Conservation (phyloP, 2,329 filamentous ascomycete species). For the Aspergillus fumigatiaffinis region DNA sequence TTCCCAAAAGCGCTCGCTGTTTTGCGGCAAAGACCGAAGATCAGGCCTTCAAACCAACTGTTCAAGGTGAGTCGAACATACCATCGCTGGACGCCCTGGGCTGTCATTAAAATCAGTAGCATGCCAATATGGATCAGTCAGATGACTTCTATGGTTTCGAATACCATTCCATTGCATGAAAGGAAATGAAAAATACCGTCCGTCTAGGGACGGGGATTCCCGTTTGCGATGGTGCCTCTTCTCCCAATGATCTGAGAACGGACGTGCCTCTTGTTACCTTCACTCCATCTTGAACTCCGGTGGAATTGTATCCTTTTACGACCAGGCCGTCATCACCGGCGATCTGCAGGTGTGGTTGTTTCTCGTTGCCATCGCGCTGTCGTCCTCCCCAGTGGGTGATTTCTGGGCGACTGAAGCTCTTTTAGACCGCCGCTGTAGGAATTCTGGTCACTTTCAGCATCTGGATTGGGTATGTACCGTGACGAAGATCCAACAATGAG, state of each 20-base stretch:
- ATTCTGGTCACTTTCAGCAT: constrained; percentile 13
- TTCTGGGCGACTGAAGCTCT: constrained; percentile 7
- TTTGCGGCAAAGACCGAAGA: not conserved
- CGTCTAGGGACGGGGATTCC: constrained; percentile 4
- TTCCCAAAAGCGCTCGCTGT: constrained; percentile 10
- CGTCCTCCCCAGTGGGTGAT: constrained; percentile 7
- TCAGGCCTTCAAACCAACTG: not conserved
- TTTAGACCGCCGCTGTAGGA: constrained; percentile 4
- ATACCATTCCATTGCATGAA: not conserved
- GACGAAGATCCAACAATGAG: too few relatives aligned
- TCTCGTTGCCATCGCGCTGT: constrained; percentile 26
- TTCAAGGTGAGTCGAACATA: constrained; percentile 2
- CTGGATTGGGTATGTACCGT: constrained; percentile 1
- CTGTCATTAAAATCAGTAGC: too few relatives aligned
- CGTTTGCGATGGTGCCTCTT: constrained; percentile 9
- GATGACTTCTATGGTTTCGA: not conserved
- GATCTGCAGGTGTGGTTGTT: constrained; percentile 12
- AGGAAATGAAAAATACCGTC: constrained; percentile 8
- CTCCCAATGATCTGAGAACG: constrained; percentile 13
- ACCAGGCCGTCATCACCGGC: constrained; percentile 20
- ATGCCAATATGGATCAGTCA: too few relatives aligned
- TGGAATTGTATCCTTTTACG: constrained; percentile 11
- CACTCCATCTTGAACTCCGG: constrained; percentile 30
- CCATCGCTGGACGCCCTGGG: not conserved
- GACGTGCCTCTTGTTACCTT: constrained; percentile 27